These are phyloP conservation scores for Tephrocybe sp. DNA, from an alignment of 768 basidiomycete species.

Conservation along the genomic window DNA sequence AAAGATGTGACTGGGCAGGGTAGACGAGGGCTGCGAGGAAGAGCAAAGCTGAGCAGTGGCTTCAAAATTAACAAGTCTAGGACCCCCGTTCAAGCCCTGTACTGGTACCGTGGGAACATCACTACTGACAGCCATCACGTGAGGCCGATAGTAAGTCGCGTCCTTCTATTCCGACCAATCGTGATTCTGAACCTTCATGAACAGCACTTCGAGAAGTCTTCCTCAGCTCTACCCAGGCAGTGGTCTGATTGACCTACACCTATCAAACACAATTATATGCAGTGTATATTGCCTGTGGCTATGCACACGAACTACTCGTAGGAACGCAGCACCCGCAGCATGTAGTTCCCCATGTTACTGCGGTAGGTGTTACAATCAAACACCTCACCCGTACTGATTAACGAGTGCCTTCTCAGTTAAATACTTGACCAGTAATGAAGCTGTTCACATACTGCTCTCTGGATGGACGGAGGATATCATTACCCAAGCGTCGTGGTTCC, in stretches of 20 bases:
- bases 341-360: conserved; percentile 3
- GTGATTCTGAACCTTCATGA: no score
- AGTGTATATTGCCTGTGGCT: conserved; percentile 4
- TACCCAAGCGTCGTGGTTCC: conserved; percentile 18
- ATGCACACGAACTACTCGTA: not conserved
- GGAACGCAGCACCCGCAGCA: conserved; percentile 16
- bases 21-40: conserved; percentile 13
- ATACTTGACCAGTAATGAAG: not conserved
- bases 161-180: no score
- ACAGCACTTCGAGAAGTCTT: no score
- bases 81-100: conserved; percentile 9
- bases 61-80: conserved; percentile 21
- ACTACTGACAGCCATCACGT: conserved; percentile 5
- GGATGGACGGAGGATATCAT: conserved; percentile 14
- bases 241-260: not conserved
- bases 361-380: conserved; percentile 11
- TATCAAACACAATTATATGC: not conserved
- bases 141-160: not conserved
- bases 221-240: no score
- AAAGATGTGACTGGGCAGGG: conserved; percentile 9
- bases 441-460: not conserved
- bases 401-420: conserved; percentile 2
- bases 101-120: conserved; percentile 15
- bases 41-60: conserved; percentile 16
- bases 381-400: not conserved